A percentile compares a stretch with the other conserved stretches of the same genome.
These are phyloP conservation scores for Conoideocrella luteorostrata DNA, from an alignment of 2,329 filamentous ascomycete genomes.

Conservation along the genomic window DNA sequence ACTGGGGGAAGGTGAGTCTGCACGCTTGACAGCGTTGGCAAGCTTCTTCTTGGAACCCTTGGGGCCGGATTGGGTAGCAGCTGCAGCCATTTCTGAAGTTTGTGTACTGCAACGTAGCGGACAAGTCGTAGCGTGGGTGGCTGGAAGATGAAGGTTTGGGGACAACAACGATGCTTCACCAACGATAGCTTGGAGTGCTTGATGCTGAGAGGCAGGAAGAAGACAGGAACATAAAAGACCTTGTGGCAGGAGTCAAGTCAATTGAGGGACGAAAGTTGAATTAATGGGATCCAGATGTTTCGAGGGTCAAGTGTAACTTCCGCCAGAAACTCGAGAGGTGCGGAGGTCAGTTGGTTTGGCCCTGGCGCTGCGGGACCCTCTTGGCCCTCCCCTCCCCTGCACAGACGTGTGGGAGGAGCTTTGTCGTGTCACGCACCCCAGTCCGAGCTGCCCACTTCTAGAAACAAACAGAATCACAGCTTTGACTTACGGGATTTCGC, in stretches of 20 bases:
- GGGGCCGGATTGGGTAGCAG: constrained; percentile 53
- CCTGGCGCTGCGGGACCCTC: constrained; percentile 6
- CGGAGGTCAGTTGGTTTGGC: constrained; percentile 3
- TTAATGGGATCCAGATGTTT: neutral
- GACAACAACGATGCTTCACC: too few relatives aligned
- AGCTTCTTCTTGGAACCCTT: constrained; percentile 66
- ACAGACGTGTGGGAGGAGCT: neutral
- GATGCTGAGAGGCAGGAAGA: neutral
- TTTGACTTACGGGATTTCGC: neutral
- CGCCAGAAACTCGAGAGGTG: constrained; percentile 5
- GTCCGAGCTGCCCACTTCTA: constrained; percentile 16
- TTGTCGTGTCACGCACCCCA: neutral
- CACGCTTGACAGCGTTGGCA: constrained; percentile 43
- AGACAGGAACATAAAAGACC: neutral
- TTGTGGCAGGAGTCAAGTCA: neutral
- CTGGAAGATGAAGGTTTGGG: neutral
- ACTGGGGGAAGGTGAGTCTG: constrained; percentile 49
- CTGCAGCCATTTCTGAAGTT: constrained; percentile 49
- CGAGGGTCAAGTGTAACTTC: neutral
- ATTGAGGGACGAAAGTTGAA: neutral
- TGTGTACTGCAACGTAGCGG: constrained; percentile 7
- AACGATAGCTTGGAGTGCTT: too few relatives aligned
- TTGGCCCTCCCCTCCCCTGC: neutral
- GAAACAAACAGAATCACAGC: constrained; percentile 21
- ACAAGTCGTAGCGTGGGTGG: constrained; percentile 7